Base-by-base conservation (phyloP, 2,329 filamentous ascomycete species). In the Fusarium albidum region DNA sequence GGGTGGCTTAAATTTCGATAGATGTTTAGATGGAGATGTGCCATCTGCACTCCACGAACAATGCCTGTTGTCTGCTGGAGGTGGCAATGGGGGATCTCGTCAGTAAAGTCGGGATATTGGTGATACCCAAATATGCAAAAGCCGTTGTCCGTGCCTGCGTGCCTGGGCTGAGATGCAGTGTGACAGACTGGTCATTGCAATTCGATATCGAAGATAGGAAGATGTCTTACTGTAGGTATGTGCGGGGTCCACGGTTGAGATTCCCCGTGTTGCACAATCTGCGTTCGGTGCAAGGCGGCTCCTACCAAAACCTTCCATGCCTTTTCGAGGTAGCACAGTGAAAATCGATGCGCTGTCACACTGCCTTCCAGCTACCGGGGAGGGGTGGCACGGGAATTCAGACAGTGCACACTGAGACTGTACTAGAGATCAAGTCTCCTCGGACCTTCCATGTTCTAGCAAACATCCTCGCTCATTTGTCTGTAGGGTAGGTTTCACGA, bases 141-240 rank as follows among this genome's bases (percentile, higher is more conserved):
- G 15, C 15, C 39, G 45, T 37, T 45, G 39, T 41, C 41, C 49
- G 57, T 54, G 47, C 57, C 48, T 57, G 48, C 49, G 57, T 54
- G 47, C 57, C 48, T 57, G 48, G 52, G 38, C 48, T 61, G 49
- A 57, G 35, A 47, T 61, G 52, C 48, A 53, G 21, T 61, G 57
- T 46, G 34, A 61, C 57, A 18, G 8, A 49, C 38, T 28, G 32
- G 48, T 48, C 37, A 43, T 14, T 44, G 41, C 28, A 25, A 25
- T 40, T 28, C 31, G 43, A 44, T 43, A 14, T 32, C 25, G 28
- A 40, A 41, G 25, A 41, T 34, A 54, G 52, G 35, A 37, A 60
- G 40, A 58, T 58, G 44, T 55, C 12, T 21, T 21, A n/a, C n/a
- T n/a, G n/a, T n/a, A n/a, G n/a, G n/a, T n/a, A 43, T 40, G 52